phyloP scores from a whole-genome alignment of 495 filamentous ascomycete species.

The Aspergillus sparsus region DNA sequence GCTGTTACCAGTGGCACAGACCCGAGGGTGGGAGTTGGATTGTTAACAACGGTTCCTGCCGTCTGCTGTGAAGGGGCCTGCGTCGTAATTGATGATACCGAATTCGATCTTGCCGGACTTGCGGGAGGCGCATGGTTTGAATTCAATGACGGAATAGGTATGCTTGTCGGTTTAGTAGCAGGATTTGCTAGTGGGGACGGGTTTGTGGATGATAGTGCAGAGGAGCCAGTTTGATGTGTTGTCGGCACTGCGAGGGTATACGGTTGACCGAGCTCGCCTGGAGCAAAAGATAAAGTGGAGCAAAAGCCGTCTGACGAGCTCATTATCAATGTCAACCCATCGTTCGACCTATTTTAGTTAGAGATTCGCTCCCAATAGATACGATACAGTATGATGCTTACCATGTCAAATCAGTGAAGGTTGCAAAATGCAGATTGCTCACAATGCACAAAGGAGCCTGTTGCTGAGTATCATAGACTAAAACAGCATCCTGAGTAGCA shows the following conservation, averaged over 20 bases:
- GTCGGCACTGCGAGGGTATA: constrained; percentile 69
- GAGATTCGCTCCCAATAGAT: constrained; percentile 18
- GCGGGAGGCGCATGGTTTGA: constrained; percentile 34
- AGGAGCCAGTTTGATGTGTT: constrained; percentile 45
- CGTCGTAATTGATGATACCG: constrained; percentile 80
- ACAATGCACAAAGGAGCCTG: constrained; percentile 88
- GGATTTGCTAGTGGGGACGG: constrained; percentile 52
- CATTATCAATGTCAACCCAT: constrained; percentile 90
- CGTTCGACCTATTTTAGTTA: constrained; percentile 70
- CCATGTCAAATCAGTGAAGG: constrained; percentile 96
- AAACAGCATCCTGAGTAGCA: constrained; percentile 93
- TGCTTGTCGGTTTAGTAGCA: constrained; percentile 12
- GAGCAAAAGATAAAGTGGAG: constrained; percentile 80
- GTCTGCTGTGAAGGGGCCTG: constrained; percentile 44
- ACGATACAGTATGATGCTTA: constrained; percentile 44
- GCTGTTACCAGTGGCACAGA: constrained; percentile 74
- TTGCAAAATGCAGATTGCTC: constrained; percentile 95
- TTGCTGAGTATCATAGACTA: constrained; percentile 97
- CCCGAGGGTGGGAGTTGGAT: constrained; percentile 74
- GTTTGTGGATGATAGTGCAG: constrained; percentile 53
- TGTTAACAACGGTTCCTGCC: constrained; percentile 57
- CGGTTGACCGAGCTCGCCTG: constrained; percentile 83
- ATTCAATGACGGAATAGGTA: constrained; percentile 57
- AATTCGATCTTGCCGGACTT: constrained; percentile 81
- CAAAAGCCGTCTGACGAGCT: constrained; percentile 98